These are phyloP conservation scores for Beauveria sp. DNA, from an alignment of 2,329 filamentous ascomycete species.

Conservation along the genomic window DNA sequence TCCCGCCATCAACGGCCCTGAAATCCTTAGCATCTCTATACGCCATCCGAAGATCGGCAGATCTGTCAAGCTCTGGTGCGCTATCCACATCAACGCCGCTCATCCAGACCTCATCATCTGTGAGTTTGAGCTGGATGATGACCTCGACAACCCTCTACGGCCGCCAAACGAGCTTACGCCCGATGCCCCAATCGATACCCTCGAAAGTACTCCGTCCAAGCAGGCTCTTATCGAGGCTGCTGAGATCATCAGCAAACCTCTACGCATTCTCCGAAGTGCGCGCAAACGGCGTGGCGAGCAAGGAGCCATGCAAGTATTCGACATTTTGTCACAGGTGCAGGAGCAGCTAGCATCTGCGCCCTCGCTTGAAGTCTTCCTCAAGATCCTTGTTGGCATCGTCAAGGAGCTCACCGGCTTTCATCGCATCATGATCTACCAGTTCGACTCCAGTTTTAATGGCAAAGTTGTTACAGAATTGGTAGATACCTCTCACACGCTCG, in stretches of 20 bases:
- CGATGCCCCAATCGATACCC: slow-evolving; percentile 62
- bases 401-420: slow-evolving; percentile 89
- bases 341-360: slow-evolving; percentile 72
- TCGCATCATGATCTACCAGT: slow-evolving; percentile 89
- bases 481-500: slow-evolving; percentile 69
- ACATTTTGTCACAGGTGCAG: slow-evolving; percentile 86
- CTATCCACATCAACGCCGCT: slow-evolving; percentile 65
- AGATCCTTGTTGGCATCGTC: slow-evolving; percentile 75
- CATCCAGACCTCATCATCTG: slow-evolving; percentile 70
- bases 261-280: slow-evolving; percentile 69
- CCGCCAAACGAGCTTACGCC: slow-evolving; percentile 52
- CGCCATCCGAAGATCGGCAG: slow-evolving; percentile 45
- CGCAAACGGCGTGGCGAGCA: slow-evolving; percentile 70
- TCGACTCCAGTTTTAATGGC: slow-evolving; percentile 75
- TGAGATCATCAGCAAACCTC: slow-evolving; percentile 63
- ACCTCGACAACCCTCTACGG: slow-evolving; percentile 58
- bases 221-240: slow-evolving; percentile 74
- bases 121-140: slow-evolving; percentile 83
- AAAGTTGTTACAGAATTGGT: slow-evolving; percentile 83
- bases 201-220: slow-evolving; percentile 62
- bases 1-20: slow-evolving; percentile 66
- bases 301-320: slow-evolving; percentile 82
- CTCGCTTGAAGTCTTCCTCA: slow-evolving; percentile 65
- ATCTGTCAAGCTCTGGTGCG: slow-evolving; percentile 73
- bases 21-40: slow-evolving; percentile 75